Evolutionary conservation across 2,329 filamentous ascomycete species (phyloP).

Genomic region (Dactylellina cionopaga): DNA sequence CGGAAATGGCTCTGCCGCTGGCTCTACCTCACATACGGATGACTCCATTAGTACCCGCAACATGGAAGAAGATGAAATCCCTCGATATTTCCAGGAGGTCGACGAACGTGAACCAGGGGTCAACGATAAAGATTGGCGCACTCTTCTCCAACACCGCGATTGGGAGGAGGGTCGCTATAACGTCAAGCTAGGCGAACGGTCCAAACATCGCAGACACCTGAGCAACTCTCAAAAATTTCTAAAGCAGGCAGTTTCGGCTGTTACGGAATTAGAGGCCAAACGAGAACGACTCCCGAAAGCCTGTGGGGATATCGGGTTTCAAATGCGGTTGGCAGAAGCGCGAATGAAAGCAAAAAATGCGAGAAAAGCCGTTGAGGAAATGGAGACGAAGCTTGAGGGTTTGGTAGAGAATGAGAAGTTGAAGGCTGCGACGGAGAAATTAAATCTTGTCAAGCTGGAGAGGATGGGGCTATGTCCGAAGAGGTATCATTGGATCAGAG

Average conservation of each 20-base stretch:
- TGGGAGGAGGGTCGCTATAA: background rate
- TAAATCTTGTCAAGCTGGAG: constrained; percentile 62
- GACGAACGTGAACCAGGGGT: constrained; percentile 68
- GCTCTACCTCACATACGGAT: background rate
- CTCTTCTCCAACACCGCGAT: background rate
- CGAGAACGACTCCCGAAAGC: background rate
- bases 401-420: constrained; percentile 57
- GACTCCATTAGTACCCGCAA: background rate
- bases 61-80: background rate
- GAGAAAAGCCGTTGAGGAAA: background rate
- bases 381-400: constrained; percentile 6
- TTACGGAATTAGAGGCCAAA: background rate
- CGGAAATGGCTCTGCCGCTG: constrained; percentile 1
- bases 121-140: constrained; percentile 68
- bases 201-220: constrained; percentile 63
- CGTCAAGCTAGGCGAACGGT: constrained; percentile 63
- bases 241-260: constrained; percentile 36
- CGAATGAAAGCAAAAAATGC: background rate
- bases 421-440: constrained; percentile 53
- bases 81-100: background rate
- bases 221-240: constrained; percentile 55
- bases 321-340: background rate
- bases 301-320: background rate
- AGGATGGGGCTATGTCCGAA: constrained; percentile 68
- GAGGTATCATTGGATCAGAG: constrained; percentile 72